phyloP scores from a whole-genome alignment of 257 asterid genomes.

The Verbascum thapsus region DNA sequence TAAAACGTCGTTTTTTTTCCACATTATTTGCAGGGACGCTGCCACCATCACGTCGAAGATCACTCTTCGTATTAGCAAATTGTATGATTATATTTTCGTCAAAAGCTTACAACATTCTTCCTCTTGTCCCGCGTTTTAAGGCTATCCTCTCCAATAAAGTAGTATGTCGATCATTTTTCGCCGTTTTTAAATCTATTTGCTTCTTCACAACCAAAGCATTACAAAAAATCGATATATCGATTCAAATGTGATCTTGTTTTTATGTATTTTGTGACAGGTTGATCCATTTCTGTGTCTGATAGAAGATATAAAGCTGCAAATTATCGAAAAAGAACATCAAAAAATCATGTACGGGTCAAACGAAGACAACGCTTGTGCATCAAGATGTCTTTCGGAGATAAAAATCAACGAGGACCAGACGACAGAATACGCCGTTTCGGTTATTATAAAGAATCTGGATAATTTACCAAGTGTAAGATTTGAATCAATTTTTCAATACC shows the following conservation, averaged over 20 bases:
- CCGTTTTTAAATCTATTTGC: too few species aligned
- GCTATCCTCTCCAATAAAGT: conserved; percentile 47
- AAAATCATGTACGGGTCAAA: conserved; percentile 61
- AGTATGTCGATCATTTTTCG: conserved; percentile 45
- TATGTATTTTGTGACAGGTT: conserved; percentile 54
- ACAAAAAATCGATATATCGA: too few species aligned
- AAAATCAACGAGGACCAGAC: conserved; percentile 62
- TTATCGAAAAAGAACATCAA: conserved; percentile 40
- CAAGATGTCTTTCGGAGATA: conserved; percentile 63
- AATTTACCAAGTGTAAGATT: conserved; percentile 52
- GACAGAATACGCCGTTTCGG: conserved; percentile 60
- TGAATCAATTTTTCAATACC: background rate
- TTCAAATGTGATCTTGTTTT: background rate
- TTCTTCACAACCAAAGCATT: too few species aligned
- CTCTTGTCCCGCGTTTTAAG: conserved; percentile 61
- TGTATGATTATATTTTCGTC: conserved; percentile 85
- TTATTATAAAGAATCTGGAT: conserved; percentile 65
- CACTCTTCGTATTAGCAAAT: conserved; percentile 80
- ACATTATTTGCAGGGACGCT: conserved; percentile 57
- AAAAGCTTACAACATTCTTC: conserved; percentile 72
- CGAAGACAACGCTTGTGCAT: conserved; percentile 74
- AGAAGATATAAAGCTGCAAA: conserved; percentile 81
- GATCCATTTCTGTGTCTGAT: conserved; percentile 88
- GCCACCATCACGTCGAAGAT: conserved; percentile 86
- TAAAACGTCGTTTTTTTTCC: background rate